Conservation (phyloP, 2,329 filamentous ascomycete genomes). For the Dactylellina haptotyla region DNA sequence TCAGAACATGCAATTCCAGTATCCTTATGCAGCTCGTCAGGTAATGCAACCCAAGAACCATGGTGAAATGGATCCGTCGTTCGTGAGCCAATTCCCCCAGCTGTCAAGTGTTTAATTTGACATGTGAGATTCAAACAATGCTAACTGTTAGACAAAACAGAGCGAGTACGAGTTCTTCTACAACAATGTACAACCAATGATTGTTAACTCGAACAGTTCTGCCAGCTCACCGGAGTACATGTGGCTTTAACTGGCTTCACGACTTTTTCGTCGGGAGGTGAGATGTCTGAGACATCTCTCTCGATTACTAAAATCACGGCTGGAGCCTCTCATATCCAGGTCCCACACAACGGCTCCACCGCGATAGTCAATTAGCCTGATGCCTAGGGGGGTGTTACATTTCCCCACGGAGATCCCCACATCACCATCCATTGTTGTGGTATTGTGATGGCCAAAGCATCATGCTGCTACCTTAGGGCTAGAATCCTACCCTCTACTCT, state of each 20-base stretch:
- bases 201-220: constrained; percentile 39
- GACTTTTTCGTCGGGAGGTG: constrained; percentile 29
- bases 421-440: constrained; percentile 7
- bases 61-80: constrained; percentile 52
- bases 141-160: constrained; percentile 44
- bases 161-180: constrained; percentile 53
- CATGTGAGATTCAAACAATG: constrained; percentile 3
- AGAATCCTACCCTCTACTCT: constrained; percentile 1
- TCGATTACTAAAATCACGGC: constrained; percentile 49
- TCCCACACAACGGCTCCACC: constrained; percentile 42
- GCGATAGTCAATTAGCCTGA: constrained; percentile 38
- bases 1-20: constrained; percentile 43
- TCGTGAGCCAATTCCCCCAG: constrained; percentile 51
- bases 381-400: constrained; percentile 49
- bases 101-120: neutral
- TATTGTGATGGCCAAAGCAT: constrained; percentile 20
- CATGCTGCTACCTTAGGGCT: constrained; percentile 11
- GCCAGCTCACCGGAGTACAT: constrained; percentile 51
- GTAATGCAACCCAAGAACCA: constrained; percentile 50
- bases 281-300: constrained; percentile 53
- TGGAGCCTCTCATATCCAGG: constrained; percentile 34
- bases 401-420: constrained; percentile 35
- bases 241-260: constrained; percentile 40
- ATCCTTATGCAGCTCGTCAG: constrained; percentile 51
- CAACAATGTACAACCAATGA: constrained; percentile 52